Evolutionary conservation across 2,329 filamentous ascomycete genomes (phyloP), one percentile per base, ranked within the genome.

Genomic region (Calycina herbarum): DNA sequence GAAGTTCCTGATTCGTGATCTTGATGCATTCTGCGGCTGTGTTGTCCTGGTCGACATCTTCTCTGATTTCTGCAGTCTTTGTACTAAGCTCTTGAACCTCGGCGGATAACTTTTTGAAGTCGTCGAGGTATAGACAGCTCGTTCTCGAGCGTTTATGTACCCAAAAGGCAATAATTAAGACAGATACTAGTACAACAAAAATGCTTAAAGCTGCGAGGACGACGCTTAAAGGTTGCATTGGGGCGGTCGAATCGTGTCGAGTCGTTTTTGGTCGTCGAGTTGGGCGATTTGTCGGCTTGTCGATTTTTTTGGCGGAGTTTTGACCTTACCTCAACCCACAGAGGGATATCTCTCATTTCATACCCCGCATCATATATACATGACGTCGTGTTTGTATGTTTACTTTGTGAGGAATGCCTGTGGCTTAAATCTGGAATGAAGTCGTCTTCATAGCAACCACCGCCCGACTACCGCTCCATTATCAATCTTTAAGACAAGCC

Each of bases 81-180:
- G 58, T 33, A 33, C 42, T 62, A 10, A 73, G 63, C 10, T 33
- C 33, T 5, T 33, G 35, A 11, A 69, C 68, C 60, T 70, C 62
- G 15, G 58, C 54, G 2, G 61, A 61, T 0, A 69, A 42, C 15
- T 40, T 61, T 38, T 65, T 20, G 40, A 70, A 71, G 33, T 71
- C 68, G 4, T 61, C 58, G n/a, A 69, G 54, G 42, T 69, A 62
- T 45, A 68, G 69, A 1, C 67, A 62, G 2, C 64, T 63, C 1
- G 56, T 66, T 4, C 20, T 64, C 48, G 59, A 40, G 2, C 63
- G 42, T 17, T 59, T 61, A 20, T 65, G 57, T 15, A 54, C 57
- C 35, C 51, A 67, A 13, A 66, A 60, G 10, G 57, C 48, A 31
- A 42, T 11, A 15, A 63, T 35, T 0, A 66, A 35, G 48, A 60